Evolutionary conservation across 2,329 filamentous ascomycete species (phyloP), one percentile per base, ranked within the genome.

Genomic region (Canariomyces notabilis): DNA sequence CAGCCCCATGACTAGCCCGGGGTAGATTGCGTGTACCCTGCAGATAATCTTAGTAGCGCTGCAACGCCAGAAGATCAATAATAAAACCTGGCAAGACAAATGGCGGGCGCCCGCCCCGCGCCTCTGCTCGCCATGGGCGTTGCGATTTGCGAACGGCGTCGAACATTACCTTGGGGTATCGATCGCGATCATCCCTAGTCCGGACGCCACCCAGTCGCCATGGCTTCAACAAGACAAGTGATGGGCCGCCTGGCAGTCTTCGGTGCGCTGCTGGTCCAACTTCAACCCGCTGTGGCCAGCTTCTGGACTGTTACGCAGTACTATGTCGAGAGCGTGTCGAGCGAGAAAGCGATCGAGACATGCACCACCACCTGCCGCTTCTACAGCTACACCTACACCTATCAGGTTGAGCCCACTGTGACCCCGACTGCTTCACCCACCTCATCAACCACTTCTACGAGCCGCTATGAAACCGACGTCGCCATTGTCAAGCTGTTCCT

Each of bases 221-320:
- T 6, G 12, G 43, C 32, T 26, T 19, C 19, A 14, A 35, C 31
- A 23, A 12, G 26, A 22, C 26, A 35, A n/a, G 14, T 18, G 15
- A 46, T 42, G 45, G 46, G 39, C 19, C 46, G 46, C 32, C 15
- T 49, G 22, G 42, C 39, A 23, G 5, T 44, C 31, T 6, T 49
- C 15, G 16, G 20, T 1, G 32, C 26, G 35, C 32, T 49, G 1
- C 39, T 48, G 8, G 41, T 33, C 4, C 34, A 37, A 15, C 37
- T 49, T 21, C 46, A 49, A 20, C 50, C 46, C 4, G 46, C 37
- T 15, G 19, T 45, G 4, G 50, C 50, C 29, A 29, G 37, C 20
- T 44, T 44, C 31, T 49, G 45, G 43, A 48, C 46, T 1, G 41
- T 50, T 21, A 52, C 50, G 1, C 29, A 19, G 5, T 50, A 45